Conservation (phyloP, 2,329 filamentous ascomycete genomes). For the Hymenoscyphus albidus region DNA sequence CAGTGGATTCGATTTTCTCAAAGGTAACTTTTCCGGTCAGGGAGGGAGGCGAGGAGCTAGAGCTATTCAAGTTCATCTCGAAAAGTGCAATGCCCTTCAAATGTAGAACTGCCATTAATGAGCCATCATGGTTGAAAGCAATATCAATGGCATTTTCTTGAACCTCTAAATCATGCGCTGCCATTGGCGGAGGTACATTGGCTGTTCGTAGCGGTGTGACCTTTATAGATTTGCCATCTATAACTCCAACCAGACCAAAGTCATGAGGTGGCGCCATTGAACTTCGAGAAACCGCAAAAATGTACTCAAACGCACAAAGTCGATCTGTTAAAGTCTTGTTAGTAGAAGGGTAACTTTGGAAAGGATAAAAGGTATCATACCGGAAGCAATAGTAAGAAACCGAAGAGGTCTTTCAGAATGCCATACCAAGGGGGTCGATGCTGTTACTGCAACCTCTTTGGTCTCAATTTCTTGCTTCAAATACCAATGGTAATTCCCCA, state of each 20-base stretch:
- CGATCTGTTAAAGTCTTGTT: conserved; percentile 34
- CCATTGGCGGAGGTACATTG: conserved; percentile 91
- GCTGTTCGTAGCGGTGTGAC: conserved; percentile 79
- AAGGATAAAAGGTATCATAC: conserved; percentile 36
- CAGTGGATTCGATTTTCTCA: conserved; percentile 24
- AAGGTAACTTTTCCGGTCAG: conserved; percentile 42
- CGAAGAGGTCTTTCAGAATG: conserved; percentile 80
- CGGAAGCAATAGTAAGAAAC: conserved; percentile 52
- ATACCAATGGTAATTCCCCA: conserved; percentile 97
- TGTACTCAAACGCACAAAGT: conserved; percentile 62
- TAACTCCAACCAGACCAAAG: conserved; percentile 73
- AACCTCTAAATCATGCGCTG: conserved; percentile 67
- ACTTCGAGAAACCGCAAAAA: conserved; percentile 64
- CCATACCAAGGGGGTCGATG: conserved; percentile 52
- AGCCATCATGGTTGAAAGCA: conserved; percentile 63
- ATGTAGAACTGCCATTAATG: conserved; percentile 69
- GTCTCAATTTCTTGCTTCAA: conserved; percentile 80
- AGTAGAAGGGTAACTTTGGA: conserved; percentile 5
- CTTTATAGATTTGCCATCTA: conserved; percentile 77
- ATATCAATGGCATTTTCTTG: conserved; percentile 67
- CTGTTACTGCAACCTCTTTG: conserved; percentile 36
- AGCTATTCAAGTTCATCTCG: conserved; percentile 60
- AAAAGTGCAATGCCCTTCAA: conserved; percentile 64
- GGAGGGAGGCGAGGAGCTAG: conserved; percentile 45
- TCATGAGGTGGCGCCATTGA: conserved; percentile 69